A percentile compares a stretch with the other conserved stretches of the same genome.
These are phyloP conservation scores for Nectriaceae sp. DNA, from an alignment of 2,329 filamentous ascomycete genomes.

Conservation along the genomic window DNA sequence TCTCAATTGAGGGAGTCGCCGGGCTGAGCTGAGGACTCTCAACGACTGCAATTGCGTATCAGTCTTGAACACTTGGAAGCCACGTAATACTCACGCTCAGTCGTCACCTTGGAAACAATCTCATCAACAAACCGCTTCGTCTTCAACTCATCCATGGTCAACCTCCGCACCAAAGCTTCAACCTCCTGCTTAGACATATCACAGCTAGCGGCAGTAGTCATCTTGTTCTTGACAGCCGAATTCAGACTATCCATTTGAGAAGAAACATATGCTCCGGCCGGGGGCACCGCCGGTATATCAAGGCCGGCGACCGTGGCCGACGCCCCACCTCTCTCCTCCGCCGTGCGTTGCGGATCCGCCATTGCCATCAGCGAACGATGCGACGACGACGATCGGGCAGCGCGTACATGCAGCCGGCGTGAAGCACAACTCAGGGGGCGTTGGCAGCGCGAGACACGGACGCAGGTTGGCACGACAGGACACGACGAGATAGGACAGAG, in stretches of 20 bases:
- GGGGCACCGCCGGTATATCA: background rate
- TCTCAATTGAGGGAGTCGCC: conserved; percentile 23
- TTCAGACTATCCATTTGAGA: conserved; percentile 6
- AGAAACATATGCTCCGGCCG: background rate
- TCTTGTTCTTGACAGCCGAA: conserved; percentile 15
- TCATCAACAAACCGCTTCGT: conserved; percentile 27
- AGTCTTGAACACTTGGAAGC: background rate
- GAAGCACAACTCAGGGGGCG: background rate
- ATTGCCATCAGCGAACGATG: background rate
- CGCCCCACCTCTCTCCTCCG: background rate
- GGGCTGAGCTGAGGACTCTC: conserved; percentile 11
- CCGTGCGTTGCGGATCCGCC: background rate
- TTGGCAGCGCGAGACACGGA: background rate
- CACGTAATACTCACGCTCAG: conserved; percentile 22
- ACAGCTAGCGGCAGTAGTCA: conserved; percentile 9
- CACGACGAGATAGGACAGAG: background rate
- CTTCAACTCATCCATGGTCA: conserved; percentile 30
- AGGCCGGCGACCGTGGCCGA: background rate
- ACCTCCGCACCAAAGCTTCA: conserved; percentile 23
- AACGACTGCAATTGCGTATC: conserved; percentile 13
- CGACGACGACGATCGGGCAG: background rate
- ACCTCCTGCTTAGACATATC: conserved; percentile 30
- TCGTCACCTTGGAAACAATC: conserved; percentile 28
- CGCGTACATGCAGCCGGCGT: background rate
- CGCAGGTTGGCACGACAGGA: background rate